Base-by-base conservation (phyloP, 495 filamentous ascomycete species). In the Aspergillus biplanus region DNA sequence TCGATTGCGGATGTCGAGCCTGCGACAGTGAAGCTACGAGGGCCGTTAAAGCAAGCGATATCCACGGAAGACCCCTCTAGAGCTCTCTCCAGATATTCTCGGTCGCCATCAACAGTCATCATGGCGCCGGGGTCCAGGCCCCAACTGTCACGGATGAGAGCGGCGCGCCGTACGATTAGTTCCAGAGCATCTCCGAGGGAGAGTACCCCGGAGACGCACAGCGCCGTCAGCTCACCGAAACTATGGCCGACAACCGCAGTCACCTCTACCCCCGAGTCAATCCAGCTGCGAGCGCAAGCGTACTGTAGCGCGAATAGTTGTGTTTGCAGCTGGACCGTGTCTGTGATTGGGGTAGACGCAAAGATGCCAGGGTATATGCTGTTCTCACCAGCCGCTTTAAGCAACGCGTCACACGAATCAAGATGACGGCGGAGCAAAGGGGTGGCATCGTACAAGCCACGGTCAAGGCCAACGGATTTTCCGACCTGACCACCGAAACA, bases 401-500 rank as follows among this genome's bases (percentile, higher is more conserved):
- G 59, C 0, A 73, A 46, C 0, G 46, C 3, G 27, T 67, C 62
- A 34, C 67, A 69, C 9, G 62, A 27, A 9, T 69, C 62, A 11
- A 88, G 63, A 63, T 87, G 64, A 0, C 55, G 63, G 11, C 75
- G 73, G 0, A 85, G 58, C 2, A 85, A 21, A 0, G 56, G 61
- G 1, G 74, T 57, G 0, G 59, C 50, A 1, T 82, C 65, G 42
- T 78, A 84, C 1, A 83, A 7, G 1, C 58, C 11, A 7, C 67
- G 62, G 49, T 80, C 69, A 0, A 86, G 59, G 0, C 82, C 82
- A 0, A 85, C 65, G 27, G 60, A 80, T 0, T 59, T 77, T 0
- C 79, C 81, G 0, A 77, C 67, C 61, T 87, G 84, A 7, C 83
- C 83, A 4, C 84, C 83, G 50, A 87, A 86, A 62, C 80, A 84